Base-by-base conservation (phyloP, 1,284 basidiomycete species). In the Cryptococcus jaspeensis region DNA sequence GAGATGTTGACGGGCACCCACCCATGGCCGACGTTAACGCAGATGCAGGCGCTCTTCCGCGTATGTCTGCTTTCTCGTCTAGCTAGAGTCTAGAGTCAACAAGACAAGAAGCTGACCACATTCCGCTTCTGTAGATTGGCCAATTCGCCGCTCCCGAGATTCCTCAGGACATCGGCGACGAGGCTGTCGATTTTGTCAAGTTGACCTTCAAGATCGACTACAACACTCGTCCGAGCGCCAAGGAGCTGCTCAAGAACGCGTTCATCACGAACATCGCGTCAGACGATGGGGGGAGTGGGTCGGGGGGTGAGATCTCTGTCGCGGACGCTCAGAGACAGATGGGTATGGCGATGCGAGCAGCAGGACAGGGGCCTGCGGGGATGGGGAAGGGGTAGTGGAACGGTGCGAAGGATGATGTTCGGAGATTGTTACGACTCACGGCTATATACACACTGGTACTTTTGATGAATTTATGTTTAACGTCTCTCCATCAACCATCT, bases 1-100 rank as follows among this genome's bases (percentile, higher is more conserved):
- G 96, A 99, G 77, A 99, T 99, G 96, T 81, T 99, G 56, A 97
- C 92, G 0, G 95, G 95, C 3, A 88, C 93, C 66, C 95, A 97
- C 75, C 96, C 96, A 0, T 99, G 92, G 90, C 90, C 95, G 0
- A 89, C 92, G 62, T 81, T 99, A 25, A 94, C 90, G n/a, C 95
- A 99, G 78, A 98, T 98, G 93, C 93, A 96, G 79, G 92, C 91
- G 58, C 96, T 96, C 71, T 98, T 92, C 82, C 90, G 88, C 84
- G 93, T 92, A 53, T 55, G 79, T n/a, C n/a, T 67, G 20, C 35
- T 37, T 50, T 16, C 12, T 35, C 11, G 5, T 41, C 42, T 37
- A 6, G 42, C n/a, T 42, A 39, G 12, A 12, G 22, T 36, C n/a
- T n/a, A n/a, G n/a, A n/a, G n/a, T n/a, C n/a, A n/a, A n/a, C n/a